Percentiles rank a stretch among this genome's conserved stretches.
phyloP scores from a whole-genome alignment of 2,329 filamentous ascomycete species.

The Penicillium sp. region DNA sequence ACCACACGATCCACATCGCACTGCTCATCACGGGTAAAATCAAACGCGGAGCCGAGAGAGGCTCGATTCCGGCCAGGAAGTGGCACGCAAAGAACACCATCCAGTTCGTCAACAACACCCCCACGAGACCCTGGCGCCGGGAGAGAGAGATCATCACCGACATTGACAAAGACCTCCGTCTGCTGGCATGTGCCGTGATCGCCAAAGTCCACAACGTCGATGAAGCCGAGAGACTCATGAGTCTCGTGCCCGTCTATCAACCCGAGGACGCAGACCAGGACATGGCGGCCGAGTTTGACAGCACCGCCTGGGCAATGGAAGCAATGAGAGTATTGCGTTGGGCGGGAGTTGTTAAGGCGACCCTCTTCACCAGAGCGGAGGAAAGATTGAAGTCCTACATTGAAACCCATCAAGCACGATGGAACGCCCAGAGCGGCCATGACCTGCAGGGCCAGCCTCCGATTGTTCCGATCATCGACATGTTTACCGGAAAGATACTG shows the following conservation, averaged over 20 bases:
- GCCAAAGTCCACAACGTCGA: background rate
- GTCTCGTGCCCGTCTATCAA: background rate
- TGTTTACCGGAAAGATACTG: background rate
- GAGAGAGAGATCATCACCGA: background rate
- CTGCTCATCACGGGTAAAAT: slow-evolving; percentile 8
- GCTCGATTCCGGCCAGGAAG: slow-evolving; percentile 6
- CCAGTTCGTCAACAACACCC: background rate
- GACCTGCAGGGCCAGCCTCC: background rate
- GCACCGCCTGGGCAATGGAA: background rate
- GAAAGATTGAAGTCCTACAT: background rate
- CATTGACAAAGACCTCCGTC: background rate
- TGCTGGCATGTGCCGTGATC: background rate
- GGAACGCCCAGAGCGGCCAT: background rate
- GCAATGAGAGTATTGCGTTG: background rate
- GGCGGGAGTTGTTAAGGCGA: background rate
- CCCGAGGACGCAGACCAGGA: background rate
- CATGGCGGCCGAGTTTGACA: background rate
- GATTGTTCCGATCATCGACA: slow-evolving; percentile 3
- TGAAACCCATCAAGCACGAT: background rate
- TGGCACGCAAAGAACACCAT: slow-evolving; percentile 7
- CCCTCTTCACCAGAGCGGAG: background rate
- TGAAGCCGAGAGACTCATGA: background rate
- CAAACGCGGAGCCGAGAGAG: background rate
- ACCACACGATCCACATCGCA: slow-evolving; percentile 1
- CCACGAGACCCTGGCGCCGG: background rate